Evolutionary conservation across 2,329 filamentous ascomycete species (phyloP), one percentile per base, ranked within the genome.

Genomic region (Pseudogymnoascus sp.): DNA sequence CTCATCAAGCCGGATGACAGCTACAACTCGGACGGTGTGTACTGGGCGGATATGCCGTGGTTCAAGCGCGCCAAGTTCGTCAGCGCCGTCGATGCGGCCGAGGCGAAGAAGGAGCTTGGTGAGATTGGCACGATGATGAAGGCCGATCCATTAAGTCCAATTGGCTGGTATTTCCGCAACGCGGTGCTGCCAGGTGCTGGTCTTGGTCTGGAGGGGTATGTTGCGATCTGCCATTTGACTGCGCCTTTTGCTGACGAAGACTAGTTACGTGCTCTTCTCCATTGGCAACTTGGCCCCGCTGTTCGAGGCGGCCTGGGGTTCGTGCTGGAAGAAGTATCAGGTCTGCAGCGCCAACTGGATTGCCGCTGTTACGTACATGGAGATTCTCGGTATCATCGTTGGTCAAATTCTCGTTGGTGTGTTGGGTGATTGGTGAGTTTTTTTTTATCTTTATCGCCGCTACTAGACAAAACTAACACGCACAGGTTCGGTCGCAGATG

Each of bases 341-440:
- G 86, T 84, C 29, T 97, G 93, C 79, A 84, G 85, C 72, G 76
- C 83, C 68, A 89, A 90, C 68, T 97, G 93, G 93, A 78, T 93
- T 37, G 83, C 88, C 65, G 85, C 91, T 44, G 87, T 97, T 46
- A 90, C 92, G 23, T 97, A 97, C 72, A 86, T 97, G 59, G 93
- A 97, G 74, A 92, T 97, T 69, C 83, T 89, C 69, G 93, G 93
- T 78, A 97, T 97, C 77, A 97, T 97, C 79, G 85, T 93, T 67
- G 93, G 93, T 70, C 93, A 97, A 78, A 87, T 96, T 62, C 79
- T 89, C 29, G 93, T 97, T 67, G 93, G 93, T 76, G 79, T 96
- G 76, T 79, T 89, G 62, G 87, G 87, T 79, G 87, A 90, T 74
- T 88, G 85, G 82, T 80, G 77, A 67, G 76, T 56, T 19, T 3